phyloP scores from a whole-genome alignment of 305 asterid species.

The Fraxinus sp. region DNA sequence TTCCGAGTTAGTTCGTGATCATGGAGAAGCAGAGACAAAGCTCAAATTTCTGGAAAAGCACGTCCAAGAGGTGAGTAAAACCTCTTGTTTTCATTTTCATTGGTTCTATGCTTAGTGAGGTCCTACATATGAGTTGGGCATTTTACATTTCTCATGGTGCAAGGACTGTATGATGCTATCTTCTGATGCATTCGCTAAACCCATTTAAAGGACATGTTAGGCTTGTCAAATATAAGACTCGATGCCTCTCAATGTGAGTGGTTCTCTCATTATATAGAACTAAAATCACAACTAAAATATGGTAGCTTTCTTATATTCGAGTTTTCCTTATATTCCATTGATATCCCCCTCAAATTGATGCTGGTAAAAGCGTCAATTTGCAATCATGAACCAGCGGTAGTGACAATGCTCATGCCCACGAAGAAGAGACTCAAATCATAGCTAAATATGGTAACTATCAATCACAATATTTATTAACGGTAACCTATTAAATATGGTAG shows the following conservation, averaged over 20 bases:
- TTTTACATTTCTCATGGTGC: background rate
- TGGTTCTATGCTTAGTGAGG: background rate
- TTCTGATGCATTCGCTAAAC: background rate
- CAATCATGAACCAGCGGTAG: no score
- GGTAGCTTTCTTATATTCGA: no score
- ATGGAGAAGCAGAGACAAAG: constrained; percentile 66
- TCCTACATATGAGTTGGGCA: background rate
- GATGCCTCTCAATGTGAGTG: background rate
- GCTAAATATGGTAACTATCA: background rate
- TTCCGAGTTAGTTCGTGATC: constrained; percentile 71
- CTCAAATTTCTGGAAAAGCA: constrained; percentile 82
- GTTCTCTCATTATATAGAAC: background rate
- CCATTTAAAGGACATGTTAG: background rate
- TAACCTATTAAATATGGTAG: background rate
- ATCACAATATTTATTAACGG: background rate
- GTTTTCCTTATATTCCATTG: background rate
- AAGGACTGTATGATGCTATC: background rate
- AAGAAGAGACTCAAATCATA: background rate
- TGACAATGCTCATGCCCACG: no score
- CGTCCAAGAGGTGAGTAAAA: constrained; percentile 65
- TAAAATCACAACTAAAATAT: background rate
- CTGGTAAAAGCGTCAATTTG: no score
- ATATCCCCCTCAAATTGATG: no score
- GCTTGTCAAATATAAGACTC: background rate
- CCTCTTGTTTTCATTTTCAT: background rate